phyloP scores from a whole-genome alignment of 768 basidiomycete species.

The Candolleomyces aberdarensis region DNA sequence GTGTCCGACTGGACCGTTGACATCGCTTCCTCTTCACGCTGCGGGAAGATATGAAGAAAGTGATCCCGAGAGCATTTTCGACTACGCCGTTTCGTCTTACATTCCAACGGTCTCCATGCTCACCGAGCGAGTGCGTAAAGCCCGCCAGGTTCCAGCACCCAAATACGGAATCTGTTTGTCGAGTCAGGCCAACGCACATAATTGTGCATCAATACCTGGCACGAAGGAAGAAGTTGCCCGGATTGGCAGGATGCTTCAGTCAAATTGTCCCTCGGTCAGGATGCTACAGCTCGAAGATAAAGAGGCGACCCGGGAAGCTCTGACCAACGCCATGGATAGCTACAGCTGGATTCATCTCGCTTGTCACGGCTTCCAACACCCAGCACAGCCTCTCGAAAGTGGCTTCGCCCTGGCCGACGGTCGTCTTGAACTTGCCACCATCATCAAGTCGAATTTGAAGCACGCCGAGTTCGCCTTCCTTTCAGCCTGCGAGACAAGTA shows the following conservation, averaged over 20 bases:
- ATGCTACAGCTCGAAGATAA: not conserved
- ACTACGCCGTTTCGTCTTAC: slow-evolving; percentile 19
- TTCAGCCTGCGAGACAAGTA: slow-evolving; percentile 38
- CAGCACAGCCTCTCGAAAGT: slow-evolving; percentile 20
- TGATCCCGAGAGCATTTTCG: not conserved
- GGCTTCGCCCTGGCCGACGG: slow-evolving; percentile 20
- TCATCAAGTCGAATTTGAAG: slow-evolving; percentile 7
- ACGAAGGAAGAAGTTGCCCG: slow-evolving; percentile 8
- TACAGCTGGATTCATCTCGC: slow-evolving; percentile 29
- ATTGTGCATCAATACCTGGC: slow-evolving; percentile 6
- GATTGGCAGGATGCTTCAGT: not conserved
- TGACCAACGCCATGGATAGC: not conserved
- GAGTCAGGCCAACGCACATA: slow-evolving; percentile 9
- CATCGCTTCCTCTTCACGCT: slow-evolving; percentile 31
- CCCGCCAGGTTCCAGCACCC: not conserved
- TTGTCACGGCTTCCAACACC: slow-evolving; percentile 31
- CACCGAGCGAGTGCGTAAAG: not conserved
- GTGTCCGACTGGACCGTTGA: slow-evolving; percentile 27
- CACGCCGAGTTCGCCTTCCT: slow-evolving; percentile 30
- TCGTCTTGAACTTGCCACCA: slow-evolving; percentile 9
- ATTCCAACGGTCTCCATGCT: slow-evolving; percentile 10
- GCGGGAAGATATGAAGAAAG: slow-evolving; percentile 21
- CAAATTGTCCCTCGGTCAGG: not conserved
- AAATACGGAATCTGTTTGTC: slow-evolving; percentile 5
- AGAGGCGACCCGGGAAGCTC: not conserved